A percentile compares a stretch with the other conserved stretches of the same genome.
These are phyloP conservation scores for Dactylonectria macrodidyma DNA, from an alignment of 2,329 filamentous ascomycete species.

Conservation along the genomic window DNA sequence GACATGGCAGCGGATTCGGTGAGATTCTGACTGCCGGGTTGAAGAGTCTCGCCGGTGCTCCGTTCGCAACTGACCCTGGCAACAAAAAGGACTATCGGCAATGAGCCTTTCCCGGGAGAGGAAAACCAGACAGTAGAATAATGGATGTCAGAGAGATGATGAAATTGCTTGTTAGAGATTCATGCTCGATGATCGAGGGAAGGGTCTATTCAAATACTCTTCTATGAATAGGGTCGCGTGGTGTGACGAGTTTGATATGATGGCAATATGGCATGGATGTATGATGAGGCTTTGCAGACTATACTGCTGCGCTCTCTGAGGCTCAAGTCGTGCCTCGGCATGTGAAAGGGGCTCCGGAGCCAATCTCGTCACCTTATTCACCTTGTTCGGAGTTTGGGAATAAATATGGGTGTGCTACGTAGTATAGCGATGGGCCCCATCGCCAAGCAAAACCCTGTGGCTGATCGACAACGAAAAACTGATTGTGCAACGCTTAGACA, in stretches of 20 bases:
- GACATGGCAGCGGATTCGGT: not conserved
- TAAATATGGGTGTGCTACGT: not conserved
- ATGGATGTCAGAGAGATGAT: not conserved
- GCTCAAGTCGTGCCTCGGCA: not conserved
- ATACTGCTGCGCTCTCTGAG: not conserved
- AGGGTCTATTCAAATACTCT: not conserved
- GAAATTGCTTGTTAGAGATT: not conserved
- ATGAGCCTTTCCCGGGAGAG: not conserved
- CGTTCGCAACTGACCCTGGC: not conserved
- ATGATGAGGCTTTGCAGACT: not conserved
- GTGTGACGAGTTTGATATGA: not conserved
- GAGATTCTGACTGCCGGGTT: not conserved
- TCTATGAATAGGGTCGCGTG: not conserved
- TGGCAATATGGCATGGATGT: not conserved
- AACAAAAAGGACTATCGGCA: not conserved
- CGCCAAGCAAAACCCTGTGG: not conserved
- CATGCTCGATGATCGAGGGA: not conserved
- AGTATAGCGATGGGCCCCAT: not conserved
- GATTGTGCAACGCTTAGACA: too few relatives aligned
- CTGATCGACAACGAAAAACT: too few relatives aligned
- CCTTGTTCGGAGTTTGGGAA: not conserved
- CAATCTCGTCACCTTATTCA: not conserved
- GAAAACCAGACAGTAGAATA: not conserved
- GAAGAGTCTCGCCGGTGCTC: not conserved
- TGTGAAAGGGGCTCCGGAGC: not conserved